These are phyloP conservation scores for Amphirosellinia nigrospora DNA, from an alignment of 495 filamentous ascomycete genomes.

Conservation along the genomic window DNA sequence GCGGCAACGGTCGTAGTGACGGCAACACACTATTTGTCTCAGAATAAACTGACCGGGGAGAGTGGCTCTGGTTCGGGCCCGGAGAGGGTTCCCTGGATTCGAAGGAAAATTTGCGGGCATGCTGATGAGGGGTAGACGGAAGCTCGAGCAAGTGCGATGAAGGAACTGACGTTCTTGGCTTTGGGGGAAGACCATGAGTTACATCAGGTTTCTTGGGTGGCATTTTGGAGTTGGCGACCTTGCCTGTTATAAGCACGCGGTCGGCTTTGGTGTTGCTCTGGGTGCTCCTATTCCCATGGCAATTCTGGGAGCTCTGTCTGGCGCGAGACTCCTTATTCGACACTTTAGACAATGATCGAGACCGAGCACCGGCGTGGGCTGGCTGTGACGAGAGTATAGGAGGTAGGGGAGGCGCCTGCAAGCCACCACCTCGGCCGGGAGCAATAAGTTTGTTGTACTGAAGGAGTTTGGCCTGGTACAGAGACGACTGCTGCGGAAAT, in stretches of 20 bases:
- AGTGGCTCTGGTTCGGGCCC: conserved; percentile 73
- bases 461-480: conserved; percentile 59
- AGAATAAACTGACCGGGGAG: conserved; percentile 87
- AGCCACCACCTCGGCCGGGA: conserved; percentile 53
- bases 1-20: conserved; percentile 63
- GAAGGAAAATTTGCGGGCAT: conserved; percentile 81
- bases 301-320: conserved; percentile 52
- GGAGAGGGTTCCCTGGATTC: conserved; percentile 89
- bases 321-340: conserved; percentile 55
- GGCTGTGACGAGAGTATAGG: conserved; percentile 53
- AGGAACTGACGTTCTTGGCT: conserved; percentile 41
- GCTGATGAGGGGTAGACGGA: conserved; percentile 92
- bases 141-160: conserved; percentile 66
- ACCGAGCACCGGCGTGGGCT: conserved; percentile 54
- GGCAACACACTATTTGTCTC: conserved; percentile 78
- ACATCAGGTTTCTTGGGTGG: conserved; percentile 50
- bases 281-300: conserved; percentile 65
- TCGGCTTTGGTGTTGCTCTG: conserved; percentile 58
- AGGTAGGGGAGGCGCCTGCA: conserved; percentile 54
- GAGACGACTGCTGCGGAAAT: conserved; percentile 56
- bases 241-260: conserved; percentile 61
- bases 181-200: conserved; percentile 40
- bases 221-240: conserved; percentile 56
- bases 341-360: conserved; percentile 59
- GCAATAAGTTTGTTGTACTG: conserved; percentile 62